phyloP scores from a whole-genome alignment of 129 eudicot genomes.

The Chrysanthemum lavandulifolium region DNA sequence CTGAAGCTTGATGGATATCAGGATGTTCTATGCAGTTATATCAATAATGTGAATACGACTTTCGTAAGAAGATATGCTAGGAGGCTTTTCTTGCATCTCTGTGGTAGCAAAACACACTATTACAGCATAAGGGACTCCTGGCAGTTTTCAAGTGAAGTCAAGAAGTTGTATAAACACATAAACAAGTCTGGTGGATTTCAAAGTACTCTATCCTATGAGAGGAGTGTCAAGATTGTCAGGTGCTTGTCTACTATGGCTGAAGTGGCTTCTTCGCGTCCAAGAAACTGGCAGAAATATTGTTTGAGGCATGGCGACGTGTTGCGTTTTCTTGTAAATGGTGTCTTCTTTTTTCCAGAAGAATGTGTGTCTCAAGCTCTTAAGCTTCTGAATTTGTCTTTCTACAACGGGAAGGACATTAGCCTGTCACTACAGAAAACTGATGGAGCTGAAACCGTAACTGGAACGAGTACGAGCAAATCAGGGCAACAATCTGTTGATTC shows the following conservation, averaged over 20 bases:
- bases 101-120: slow-evolving; percentile 98
- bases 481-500: slow-evolving; percentile 66
- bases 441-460: slow-evolving; percentile 54
- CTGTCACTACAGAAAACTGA: slow-evolving; percentile 66
- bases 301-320: slow-evolving; percentile 84
- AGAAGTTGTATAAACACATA: slow-evolving; percentile 79
- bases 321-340: slow-evolving; percentile 72
- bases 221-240: slow-evolving; percentile 94
- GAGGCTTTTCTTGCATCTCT: slow-evolving; percentile 90
- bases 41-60: slow-evolving; percentile 76
- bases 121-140: slow-evolving; percentile 91
- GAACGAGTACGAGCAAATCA: slow-evolving; percentile 51
- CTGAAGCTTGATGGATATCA: slow-evolving; percentile 96
- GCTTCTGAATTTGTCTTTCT: slow-evolving; percentile 83
- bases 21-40: slow-evolving; percentile 95
- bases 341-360: slow-evolving; percentile 86
- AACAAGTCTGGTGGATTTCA: slow-evolving; percentile 91
- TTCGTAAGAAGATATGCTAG: slow-evolving; percentile 93
- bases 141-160: slow-evolving; percentile 96
- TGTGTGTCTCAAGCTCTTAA: slow-evolving; percentile 82
- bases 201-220: slow-evolving; percentile 78
- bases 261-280: slow-evolving; percentile 92
- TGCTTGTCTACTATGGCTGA: slow-evolving; percentile 90
- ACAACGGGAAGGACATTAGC: slow-evolving; percentile 74
- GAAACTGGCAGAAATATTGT: slow-evolving; percentile 99